Conservation (phyloP, 2,329 filamentous ascomycete genomes). For the Aspergillus niger region DNA sequence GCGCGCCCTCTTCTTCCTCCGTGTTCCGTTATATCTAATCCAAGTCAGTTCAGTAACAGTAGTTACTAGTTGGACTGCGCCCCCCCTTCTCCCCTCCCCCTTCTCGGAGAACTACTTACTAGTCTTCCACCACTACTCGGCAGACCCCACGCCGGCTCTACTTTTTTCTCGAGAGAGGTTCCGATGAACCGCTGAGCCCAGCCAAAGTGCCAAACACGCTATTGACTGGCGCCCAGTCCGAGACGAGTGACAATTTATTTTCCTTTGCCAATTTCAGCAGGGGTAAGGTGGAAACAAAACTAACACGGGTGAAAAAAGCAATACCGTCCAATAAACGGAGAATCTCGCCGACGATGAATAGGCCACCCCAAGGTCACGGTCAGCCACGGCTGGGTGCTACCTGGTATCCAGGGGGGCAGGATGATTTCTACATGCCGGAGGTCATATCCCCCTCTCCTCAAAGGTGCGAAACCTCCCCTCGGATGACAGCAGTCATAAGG, state of each 20-base stretch:
- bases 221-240: slow-evolving; percentile 11
- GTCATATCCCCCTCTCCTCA: slow-evolving; percentile 70
- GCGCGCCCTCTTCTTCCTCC: not conserved
- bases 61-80: not conserved
- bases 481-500: not conserved
- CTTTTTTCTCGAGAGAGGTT: slow-evolving; percentile 4
- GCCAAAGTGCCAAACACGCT: slow-evolving; percentile 9
- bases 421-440: slow-evolving; percentile 71
- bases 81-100: not conserved
- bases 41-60: not conserved
- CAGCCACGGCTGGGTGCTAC: slow-evolving; percentile 59
- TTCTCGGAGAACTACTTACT: not conserved
- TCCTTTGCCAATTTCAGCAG: slow-evolving; percentile 12
- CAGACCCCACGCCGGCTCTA: slow-evolving; percentile 7
- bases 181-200: slow-evolving; percentile 11
- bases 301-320: slow-evolving; percentile 12
- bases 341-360: slow-evolving; percentile 35
- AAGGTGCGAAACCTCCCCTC: slow-evolving; percentile 52
- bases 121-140: not conserved
- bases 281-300: slow-evolving; percentile 17
- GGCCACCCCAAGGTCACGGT: slow-evolving; percentile 41
- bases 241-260: not conserved
- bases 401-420: slow-evolving; percentile 67
- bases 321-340: slow-evolving; percentile 12
- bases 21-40: not conserved